Evolutionary conservation across 306 rosid genomes (phyloP), one percentile per base, ranked within the genome.

Genomic region (Rosa multiflora): DNA sequence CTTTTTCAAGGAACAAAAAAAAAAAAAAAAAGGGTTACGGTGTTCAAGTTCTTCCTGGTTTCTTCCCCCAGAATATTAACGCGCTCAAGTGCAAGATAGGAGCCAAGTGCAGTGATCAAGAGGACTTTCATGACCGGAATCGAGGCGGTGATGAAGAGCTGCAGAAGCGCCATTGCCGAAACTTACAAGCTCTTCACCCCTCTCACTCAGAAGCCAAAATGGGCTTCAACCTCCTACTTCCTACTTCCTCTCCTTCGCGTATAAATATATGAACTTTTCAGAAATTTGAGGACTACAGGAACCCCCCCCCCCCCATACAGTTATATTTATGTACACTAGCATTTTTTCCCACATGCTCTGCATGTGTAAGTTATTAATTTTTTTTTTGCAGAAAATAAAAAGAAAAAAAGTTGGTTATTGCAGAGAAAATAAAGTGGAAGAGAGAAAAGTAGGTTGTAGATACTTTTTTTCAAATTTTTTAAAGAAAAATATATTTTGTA

Each of bases 41-140:
- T 80, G 74, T 88, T 91, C 53, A 88, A 32, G 49, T 73, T 83
- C 63, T 91, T 91, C 76, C 84, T 84, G 40, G 93, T 76, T 8
- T 85, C 90, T 35, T 67, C 83, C 23, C 85, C 84, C 58, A 87
- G 70, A 46, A 91, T 77, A 56, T 75, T 26, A 48, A 90, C 78
- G 10, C 67, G 70, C 17, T 89, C 87, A 5, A 88, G 84, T 6
- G 96, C 93, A 42, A 91, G 92, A 35, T 71, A 81, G 0, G 85
- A 84, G 42, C 96, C 93, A 4, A 91, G 83, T 15, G 82, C 87
- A 7, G 93, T 87, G 11, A 91, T 43, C 14, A 91, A 55, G 2
- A 90, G 85, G 42, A 88, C 89, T 82, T 90, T 89, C 73, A 90
- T 12, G 3, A 91, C 87, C 0, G 95, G 91, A 77, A 85, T 77